Percentiles rank a stretch among this genome's conserved stretches.
Evolutionary conservation across 1,284 basidiomycete species (phyloP).

Genomic region (Tetrapyrgos nigripes): DNA sequence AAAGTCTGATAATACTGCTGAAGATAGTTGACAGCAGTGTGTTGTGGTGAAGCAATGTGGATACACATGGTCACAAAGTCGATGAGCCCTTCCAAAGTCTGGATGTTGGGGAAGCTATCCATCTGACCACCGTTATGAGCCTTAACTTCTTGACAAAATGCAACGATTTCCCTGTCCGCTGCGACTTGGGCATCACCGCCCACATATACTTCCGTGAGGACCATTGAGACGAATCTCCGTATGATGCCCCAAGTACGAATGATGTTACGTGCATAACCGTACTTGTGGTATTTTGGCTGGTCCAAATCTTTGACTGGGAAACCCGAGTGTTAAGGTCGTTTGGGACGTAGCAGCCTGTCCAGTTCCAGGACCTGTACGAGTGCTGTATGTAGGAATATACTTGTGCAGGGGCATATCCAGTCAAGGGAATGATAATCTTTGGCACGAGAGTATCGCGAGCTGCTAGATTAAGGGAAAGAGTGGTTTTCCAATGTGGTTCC

Average conservation of each 20-base stretch:
- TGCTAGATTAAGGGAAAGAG: slow-evolving; percentile 29
- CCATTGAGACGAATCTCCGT: slow-evolving; percentile 25
- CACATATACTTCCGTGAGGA: slow-evolving; percentile 20
- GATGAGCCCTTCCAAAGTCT: slow-evolving; percentile 28
- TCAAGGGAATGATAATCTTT: slow-evolving; percentile 24
- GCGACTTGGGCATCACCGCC: slow-evolving; percentile 15
- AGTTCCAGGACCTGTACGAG: slow-evolving; percentile 27
- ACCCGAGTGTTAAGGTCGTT: slow-evolving; percentile 29
- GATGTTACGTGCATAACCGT: slow-evolving; percentile 27
- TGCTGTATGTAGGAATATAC: slow-evolving; percentile 20
- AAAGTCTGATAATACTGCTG: slow-evolving; percentile 37
- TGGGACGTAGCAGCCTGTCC: slow-evolving; percentile 26
- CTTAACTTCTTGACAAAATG: slow-evolving; percentile 27
- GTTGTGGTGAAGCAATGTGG: slow-evolving; percentile 33
- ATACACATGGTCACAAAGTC: slow-evolving; percentile 35
- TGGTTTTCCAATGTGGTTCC: slow-evolving; percentile 31
- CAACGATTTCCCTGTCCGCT: slow-evolving; percentile 19
- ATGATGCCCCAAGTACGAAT: slow-evolving; percentile 25
- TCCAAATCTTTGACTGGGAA: slow-evolving; percentile 29
- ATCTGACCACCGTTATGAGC: slow-evolving; percentile 22
- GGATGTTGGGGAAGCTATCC: slow-evolving; percentile 26
- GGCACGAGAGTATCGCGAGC: slow-evolving; percentile 25
- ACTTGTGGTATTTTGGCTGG: slow-evolving; percentile 30
- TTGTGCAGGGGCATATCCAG: slow-evolving; percentile 21
- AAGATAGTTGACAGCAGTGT: slow-evolving; percentile 36